Evolutionary conservation across 768 basidiomycete genomes (phyloP), one percentile per base, ranked within the genome.

Genomic region (Pleurotus tuber-regium): DNA sequence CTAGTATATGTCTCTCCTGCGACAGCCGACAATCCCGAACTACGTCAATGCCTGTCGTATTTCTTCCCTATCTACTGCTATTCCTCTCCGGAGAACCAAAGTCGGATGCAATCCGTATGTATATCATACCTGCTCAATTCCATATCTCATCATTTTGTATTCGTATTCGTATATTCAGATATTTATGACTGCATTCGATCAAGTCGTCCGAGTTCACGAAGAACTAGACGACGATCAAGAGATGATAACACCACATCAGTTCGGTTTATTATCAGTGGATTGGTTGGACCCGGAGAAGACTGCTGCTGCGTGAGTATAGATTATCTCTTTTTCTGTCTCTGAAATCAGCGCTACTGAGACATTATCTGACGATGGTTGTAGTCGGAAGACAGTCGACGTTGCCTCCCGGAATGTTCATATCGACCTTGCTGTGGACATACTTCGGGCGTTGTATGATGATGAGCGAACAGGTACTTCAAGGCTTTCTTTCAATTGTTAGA

Each of bases 1-100:
- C 52, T 78, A 16, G 76, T 85, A 16, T 99, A 94, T 65, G 80
- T 98, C 50, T 91, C 92, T 0, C 91, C 93, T 1, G 83, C 87
- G 39, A 97, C 95, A 0, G 78, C 73, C 8, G 80, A 85, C 21
- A 98, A 97, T 62, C 86, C 89, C 57, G 83, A 90, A 56, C 74
- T 98, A 14, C 78, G 92, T 38, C 96, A 98, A 67, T 98, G 93
- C 62, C 73, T 99, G 11, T 85, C 92, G 4, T 98, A 97, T 66
- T 98, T 98, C 76, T 89, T 99, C 72, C 92, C 93, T 0, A 86
- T 93, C 0, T 98, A 91, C 63, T 91, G 92, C 63, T 97, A 90
- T 66, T 92, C 94, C 0, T 86, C 90, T 0, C 67, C 84, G 4
- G 67, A 63, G 14, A 96, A 98, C 62, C 94, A 98, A 69, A 77